Base-by-base conservation (phyloP, 768 basidiomycete genomes). In the Russula sp. region DNA sequence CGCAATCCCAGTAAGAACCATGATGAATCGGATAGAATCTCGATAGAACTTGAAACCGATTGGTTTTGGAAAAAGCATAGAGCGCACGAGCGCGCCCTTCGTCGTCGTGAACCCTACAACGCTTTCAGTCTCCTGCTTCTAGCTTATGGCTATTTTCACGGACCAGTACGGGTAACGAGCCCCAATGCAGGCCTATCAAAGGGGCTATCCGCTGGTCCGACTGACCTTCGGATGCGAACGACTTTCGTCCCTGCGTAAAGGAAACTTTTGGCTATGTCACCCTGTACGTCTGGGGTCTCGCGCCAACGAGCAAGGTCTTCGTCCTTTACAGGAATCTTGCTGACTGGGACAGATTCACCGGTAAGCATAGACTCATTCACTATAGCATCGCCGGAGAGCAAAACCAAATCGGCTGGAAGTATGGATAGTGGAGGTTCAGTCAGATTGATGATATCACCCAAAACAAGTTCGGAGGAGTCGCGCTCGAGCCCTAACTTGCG, bases 281-380 rank as follows among this genome's bases (percentile, higher is more conserved):
- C 76, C 35, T 68, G 72, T 20, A 82, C 70, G 62, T 88, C 82
- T 68, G 85, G 84, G 63, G 79, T 78, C 44, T 86, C 83, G 68
- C 75, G 82, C 91, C 90, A 94, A 66, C 77, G 80, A 48, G 75
- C 72, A 47, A 98, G 79, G 57, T 87, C 87, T 32, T 87, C 87
- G 67, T 93, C 89, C 70, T 87, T 93, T 62, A 88, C 82, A 0
- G 95, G 89, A 20, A 83, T 75, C 73, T 99, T 99, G 72, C 91
- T 91, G 56, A 99, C 93, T 2, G 97, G 97, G 0, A 99, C 92
- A 66, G 94, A 97, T 75, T 99, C 97, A 13, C 97, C 97, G 0
- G 97, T 98, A 27, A 99, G 83, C 97, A 99, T 98, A 66, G 94
- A 96, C 76, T 99, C 97, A 73, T 98, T 98, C 55, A 98, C 89